Evolutionary conservation across 2,329 filamentous ascomycete species (phyloP).

Genomic region (Microdochium trichocladiopsis): DNA sequence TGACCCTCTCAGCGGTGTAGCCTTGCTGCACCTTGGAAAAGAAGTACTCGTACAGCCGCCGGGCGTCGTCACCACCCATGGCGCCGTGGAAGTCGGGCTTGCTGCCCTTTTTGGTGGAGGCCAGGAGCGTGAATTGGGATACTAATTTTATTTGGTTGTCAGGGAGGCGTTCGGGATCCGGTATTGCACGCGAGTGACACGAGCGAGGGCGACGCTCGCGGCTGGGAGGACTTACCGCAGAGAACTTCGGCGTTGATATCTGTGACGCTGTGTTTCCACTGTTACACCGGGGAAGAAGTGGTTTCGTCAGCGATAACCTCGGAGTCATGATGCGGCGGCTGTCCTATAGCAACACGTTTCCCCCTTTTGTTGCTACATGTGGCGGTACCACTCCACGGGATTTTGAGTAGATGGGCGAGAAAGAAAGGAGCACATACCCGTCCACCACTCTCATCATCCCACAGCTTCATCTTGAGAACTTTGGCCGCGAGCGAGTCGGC

Average conservation of each 20-base stretch:
- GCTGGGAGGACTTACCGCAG: constrained; percentile 84
- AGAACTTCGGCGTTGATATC: constrained; percentile 89
- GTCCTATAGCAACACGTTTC: no score
- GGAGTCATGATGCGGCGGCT: no score
- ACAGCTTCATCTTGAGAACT: constrained; percentile 83
- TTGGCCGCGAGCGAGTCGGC: constrained; percentile 77
- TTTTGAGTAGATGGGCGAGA: no score
- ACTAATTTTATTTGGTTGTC: no score
- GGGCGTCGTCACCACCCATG: constrained; percentile 70
- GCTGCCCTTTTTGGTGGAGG: constrained; percentile 88
- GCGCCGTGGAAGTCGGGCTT: constrained; percentile 95
- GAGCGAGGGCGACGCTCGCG: no score
- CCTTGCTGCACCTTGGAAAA: constrained; percentile 65
- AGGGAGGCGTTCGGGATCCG: no score
- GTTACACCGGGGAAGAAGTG: constrained; percentile 3
- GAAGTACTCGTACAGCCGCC: constrained; percentile 77
- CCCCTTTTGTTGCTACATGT: no score
- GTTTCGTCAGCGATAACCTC: no score
- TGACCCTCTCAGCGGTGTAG: constrained; percentile 69
- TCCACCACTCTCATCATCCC: constrained; percentile 69
- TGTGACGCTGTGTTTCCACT: constrained; percentile 88
- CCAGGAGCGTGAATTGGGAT: constrained; percentile 92
- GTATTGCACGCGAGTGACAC: no score
- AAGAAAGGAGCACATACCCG: constrained; percentile 39
- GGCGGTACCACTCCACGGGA: no score